These are phyloP conservation scores for Psilocybe mexicana DNA, from an alignment of 1,284 basidiomycete genomes.

Conservation along the genomic window DNA sequence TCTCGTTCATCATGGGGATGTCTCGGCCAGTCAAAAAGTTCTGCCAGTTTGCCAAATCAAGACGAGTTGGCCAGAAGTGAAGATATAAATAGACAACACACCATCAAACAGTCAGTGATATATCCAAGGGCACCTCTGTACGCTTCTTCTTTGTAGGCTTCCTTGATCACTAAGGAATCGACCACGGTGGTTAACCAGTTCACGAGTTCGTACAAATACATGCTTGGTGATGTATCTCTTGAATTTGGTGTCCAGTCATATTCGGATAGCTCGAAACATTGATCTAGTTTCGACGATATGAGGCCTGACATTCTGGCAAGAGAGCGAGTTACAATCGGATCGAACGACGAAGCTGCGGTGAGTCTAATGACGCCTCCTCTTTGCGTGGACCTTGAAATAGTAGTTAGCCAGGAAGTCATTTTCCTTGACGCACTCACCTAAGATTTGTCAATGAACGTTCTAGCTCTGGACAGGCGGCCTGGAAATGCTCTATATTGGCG, in stretches of 20 bases:
- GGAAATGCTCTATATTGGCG: constrained; percentile 92
- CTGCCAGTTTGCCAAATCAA: constrained; percentile 40
- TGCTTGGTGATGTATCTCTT: constrained; percentile 77
- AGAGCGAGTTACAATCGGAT: constrained; percentile 68
- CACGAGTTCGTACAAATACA: constrained; percentile 92
- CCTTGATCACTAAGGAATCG: constrained; percentile 87
- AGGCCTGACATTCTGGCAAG: constrained; percentile 79
- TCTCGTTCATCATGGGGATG: constrained; percentile 85
- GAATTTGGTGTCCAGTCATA: constrained; percentile 87
- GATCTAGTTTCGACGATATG: constrained; percentile 92
- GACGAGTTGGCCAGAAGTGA: background rate
- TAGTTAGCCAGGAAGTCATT: background rate
- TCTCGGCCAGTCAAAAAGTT: constrained; percentile 78
- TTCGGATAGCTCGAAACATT: constrained; percentile 93
- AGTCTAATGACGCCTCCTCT: constrained; percentile 81
- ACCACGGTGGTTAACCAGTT: constrained; percentile 97
- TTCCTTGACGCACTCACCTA: constrained; percentile 44
- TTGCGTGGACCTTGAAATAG: constrained; percentile 65
- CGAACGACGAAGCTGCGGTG: constrained; percentile 68
- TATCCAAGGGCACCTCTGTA: constrained; percentile 86
- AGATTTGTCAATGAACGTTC: constrained; percentile 86
- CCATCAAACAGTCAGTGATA: constrained; percentile 87
- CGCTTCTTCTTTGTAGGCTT: constrained; percentile 83
- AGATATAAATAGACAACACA: constrained; percentile 29
- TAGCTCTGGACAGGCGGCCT: constrained; percentile 83